Percentiles rank a stretch among this genome's conserved stretches.
These are phyloP conservation scores for Aspergillus tamarii DNA, from an alignment of 2,329 filamentous ascomycete genomes.

Conservation along the genomic window DNA sequence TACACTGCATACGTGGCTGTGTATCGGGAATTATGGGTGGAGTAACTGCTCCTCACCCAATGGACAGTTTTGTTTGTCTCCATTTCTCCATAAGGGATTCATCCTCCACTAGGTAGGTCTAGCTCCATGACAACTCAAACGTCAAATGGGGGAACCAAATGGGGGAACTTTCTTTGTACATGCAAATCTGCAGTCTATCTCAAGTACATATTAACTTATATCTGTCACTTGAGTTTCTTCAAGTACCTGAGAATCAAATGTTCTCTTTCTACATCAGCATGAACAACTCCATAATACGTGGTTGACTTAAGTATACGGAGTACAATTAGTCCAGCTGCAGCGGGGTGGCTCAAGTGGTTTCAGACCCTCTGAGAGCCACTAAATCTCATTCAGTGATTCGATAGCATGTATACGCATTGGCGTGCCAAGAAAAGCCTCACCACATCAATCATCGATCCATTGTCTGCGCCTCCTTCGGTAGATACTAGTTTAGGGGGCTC, in stretches of 20 bases:
- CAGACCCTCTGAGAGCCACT: background rate
- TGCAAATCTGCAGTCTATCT: no score
- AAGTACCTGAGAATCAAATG: no score
- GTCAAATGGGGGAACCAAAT: no score
- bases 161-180: no score
- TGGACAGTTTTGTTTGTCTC: background rate
- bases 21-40: background rate
- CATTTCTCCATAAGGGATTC: background rate
- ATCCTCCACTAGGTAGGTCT: background rate
- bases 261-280: no score
- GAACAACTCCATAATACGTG: no score
- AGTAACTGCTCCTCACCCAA: background rate
- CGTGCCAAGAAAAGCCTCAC: constrained; percentile 1
- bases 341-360: background rate
- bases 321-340: background rate
- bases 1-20: background rate
- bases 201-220: no score
- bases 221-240: no score
- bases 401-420: background rate
- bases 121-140: background rate
- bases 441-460: background rate
- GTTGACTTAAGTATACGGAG: no score
- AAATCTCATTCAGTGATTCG: background rate
- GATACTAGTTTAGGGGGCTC: background rate
- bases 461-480: background rate